Evolutionary conservation across 768 basidiomycete species (phyloP).

Genomic region (Crucibulum laeve): DNA sequence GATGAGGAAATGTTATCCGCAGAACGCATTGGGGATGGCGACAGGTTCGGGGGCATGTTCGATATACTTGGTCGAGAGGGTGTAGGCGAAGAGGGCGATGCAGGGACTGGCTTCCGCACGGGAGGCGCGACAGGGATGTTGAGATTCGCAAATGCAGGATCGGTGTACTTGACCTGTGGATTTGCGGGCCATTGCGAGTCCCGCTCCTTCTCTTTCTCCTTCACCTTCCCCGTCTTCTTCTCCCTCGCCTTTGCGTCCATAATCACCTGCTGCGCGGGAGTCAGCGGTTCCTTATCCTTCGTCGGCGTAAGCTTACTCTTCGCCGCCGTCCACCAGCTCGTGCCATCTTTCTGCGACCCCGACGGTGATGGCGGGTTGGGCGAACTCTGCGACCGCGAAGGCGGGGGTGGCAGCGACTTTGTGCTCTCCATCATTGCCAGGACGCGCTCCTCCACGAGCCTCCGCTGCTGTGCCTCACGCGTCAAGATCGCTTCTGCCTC

Average conservation of each 20-base stretch:
- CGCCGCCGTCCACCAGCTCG: constrained; percentile 70
- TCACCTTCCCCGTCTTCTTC: constrained; percentile 49
- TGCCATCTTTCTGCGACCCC: constrained; percentile 55
- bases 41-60: constrained; percentile 50
- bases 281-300: constrained; percentile 69
- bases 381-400: constrained; percentile 33
- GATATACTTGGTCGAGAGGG: constrained; percentile 48
- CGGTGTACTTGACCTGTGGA: constrained; percentile 45
- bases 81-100: constrained; percentile 62
- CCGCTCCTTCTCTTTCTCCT: constrained; percentile 43
- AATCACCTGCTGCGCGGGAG: constrained; percentile 81
- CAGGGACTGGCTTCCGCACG: constrained; percentile 41
- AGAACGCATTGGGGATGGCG: constrained; percentile 61
- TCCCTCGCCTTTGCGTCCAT: constrained; percentile 65
- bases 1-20: constrained; percentile 36
- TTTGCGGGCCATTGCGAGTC: constrained; percentile 59
- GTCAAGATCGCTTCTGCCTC: constrained; percentile 78
- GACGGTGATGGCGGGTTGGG: constrained; percentile 56
- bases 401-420: constrained; percentile 51
- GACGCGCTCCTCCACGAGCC: constrained; percentile 68
- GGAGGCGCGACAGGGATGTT: constrained; percentile 42
- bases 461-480: constrained; percentile 65
- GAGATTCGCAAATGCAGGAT: constrained; percentile 56
- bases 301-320: constrained; percentile 77
- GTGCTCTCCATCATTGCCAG: constrained; percentile 64